Percentiles rank a stretch among this genome's conserved stretches.
Evolutionary conservation across 805 yeast genomes (phyloP).

Genomic region (Vanderwaltozyma yarrowii): DNA sequence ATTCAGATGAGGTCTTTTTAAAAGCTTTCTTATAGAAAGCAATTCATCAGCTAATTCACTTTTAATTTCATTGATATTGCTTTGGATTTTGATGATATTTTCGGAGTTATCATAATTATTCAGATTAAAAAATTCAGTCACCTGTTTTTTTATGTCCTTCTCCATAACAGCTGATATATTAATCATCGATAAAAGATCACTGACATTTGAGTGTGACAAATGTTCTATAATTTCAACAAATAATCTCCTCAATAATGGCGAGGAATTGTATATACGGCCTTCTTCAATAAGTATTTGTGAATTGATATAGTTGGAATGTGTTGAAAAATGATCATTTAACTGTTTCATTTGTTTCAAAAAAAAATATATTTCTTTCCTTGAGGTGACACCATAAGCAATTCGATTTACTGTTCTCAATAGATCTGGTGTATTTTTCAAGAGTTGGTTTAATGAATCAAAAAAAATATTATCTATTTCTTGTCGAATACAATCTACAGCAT

Average conservation of each 20-base stretch:
- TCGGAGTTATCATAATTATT: slow-evolving; percentile 32
- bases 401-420: slow-evolving; percentile 47
- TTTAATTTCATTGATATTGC: slow-evolving; percentile 37
- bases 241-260: slow-evolving; percentile 30
- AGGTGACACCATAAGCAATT: slow-evolving; percentile 48
- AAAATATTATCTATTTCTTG: slow-evolving; percentile 30
- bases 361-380: slow-evolving; percentile 48
- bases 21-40: slow-evolving; percentile 30
- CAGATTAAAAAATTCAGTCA: slow-evolving; percentile 34
- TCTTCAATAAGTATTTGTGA: slow-evolving; percentile 14
- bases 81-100: slow-evolving; percentile 29
- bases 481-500: slow-evolving; percentile 45
- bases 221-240: slow-evolving; percentile 32
- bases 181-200: slow-evolving; percentile 38
- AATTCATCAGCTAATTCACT: slow-evolving; percentile 44
- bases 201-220: slow-evolving; percentile 26
- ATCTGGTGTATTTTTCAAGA: slow-evolving; percentile 38
- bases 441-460: slow-evolving; percentile 29
- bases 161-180: slow-evolving; percentile 44
- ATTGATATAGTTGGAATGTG: slow-evolving; percentile 23
- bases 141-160: slow-evolving; percentile 36
- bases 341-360: slow-evolving; percentile 39
- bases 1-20: slow-evolving; percentile 48
- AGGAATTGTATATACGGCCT: slow-evolving; percentile 14
- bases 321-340: slow-evolving; percentile 27